Evolutionary conservation across 2,329 filamentous ascomycete genomes (phyloP).

Genomic region (Peltaster fructicola): DNA sequence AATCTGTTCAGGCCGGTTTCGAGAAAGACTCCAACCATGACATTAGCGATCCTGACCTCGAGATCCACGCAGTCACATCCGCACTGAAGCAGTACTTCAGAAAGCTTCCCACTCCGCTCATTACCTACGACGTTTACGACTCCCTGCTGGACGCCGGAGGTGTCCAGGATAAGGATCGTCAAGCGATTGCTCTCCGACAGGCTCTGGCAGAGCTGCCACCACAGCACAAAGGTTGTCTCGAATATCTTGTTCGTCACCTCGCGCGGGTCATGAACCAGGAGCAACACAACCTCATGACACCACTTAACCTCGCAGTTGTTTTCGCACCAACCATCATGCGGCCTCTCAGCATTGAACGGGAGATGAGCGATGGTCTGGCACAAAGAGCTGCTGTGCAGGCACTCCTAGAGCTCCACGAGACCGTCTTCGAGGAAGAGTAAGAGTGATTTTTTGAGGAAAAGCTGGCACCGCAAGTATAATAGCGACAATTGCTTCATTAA

Average conservation of each 20-base stretch:
- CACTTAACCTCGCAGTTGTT: conserved; percentile 88
- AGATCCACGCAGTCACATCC: conserved; percentile 92
- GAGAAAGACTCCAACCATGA: conserved; percentile 63
- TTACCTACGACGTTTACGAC: conserved; percentile 89
- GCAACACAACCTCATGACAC: conserved; percentile 84
- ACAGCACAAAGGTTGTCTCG: conserved; percentile 73
- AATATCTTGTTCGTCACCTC: conserved; percentile 88
- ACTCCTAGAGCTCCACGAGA: conserved; percentile 74
- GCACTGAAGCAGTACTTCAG: conserved; percentile 96
- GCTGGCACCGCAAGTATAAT: background rate
- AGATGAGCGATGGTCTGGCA: conserved; percentile 89
- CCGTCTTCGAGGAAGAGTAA: conserved; percentile 41
- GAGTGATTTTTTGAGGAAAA: background rate
- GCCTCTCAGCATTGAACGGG: conserved; percentile 70
- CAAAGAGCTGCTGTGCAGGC: conserved; percentile 90
- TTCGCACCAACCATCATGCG: conserved; percentile 97
- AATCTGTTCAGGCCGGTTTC: conserved; percentile 78
- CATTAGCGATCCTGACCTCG: conserved; percentile 80
- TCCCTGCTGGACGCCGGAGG: conserved; percentile 57
- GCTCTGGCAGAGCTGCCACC: conserved; percentile 65
- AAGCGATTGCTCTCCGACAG: conserved; percentile 47
- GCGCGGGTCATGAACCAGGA: conserved; percentile 69
- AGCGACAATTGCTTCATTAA: too few species aligned
- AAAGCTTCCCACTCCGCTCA: conserved; percentile 70
- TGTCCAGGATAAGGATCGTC: conserved; percentile 32